Base-by-base conservation (phyloP, 306 rosid species). In the Malus asiatica region DNA sequence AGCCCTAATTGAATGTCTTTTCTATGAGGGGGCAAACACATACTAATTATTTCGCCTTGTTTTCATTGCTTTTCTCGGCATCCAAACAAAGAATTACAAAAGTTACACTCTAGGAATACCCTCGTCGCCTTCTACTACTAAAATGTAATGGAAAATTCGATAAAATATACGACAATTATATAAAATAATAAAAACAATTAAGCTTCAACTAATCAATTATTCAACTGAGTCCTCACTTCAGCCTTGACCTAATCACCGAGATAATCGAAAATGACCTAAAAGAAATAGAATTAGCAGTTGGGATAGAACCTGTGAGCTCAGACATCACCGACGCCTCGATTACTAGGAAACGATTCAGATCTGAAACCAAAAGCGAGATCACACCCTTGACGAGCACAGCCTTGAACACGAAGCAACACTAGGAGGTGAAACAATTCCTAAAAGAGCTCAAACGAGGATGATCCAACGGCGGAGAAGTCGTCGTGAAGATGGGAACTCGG, bases 271-370 rank as follows among this genome's bases (percentile, higher is more conserved):
- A 23, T 32, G 46, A 46, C 64, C 40, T 7, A 78, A 23, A 20
- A 11, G 38, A 27, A 74, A 60, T 38, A 45, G 13, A 59, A 84
- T 69, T 81, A 88, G 89, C 90, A 22, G 76, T 51, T 33, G 83
- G 63, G 71, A 73, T 5, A 32, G 82, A 78, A 83, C 84, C 82
- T 42, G 71, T 66, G 64, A 80, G 82, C 82, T 40, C 73, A 86
- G 89, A 80, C 97, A 90, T 92, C 86, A 77, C 83, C 81, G 75
- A 80, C 87, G 77, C 78, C 84, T 79, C 80, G 83, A 82, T 79
- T 51, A 76, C 82, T 68, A 5, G 35, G 27, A 30, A 51, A 61
- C 51, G 79, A 77, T 68, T 82, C 90, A 90, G 93, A 92, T 89
- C 96, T 88, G 68, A 77, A 87, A 84, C 57, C 85, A 84, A 77